Evolutionary conservation across 2,329 filamentous ascomycete genomes (phyloP), one percentile per base, ranked within the genome.

Genomic region (Beauveria asiatica): DNA sequence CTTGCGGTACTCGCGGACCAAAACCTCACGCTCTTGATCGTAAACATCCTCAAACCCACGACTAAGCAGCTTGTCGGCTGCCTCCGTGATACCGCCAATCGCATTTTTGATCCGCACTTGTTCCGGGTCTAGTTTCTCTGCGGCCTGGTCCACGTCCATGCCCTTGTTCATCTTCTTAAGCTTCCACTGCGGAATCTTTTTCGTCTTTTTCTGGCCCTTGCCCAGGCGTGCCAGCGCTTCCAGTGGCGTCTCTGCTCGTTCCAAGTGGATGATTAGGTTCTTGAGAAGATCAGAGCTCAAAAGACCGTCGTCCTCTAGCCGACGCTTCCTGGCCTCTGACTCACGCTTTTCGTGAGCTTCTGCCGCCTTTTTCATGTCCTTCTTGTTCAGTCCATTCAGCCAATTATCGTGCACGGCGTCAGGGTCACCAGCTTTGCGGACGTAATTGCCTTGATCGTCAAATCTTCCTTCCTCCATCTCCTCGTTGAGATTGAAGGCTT

Each of bases 381-480:
- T 96, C 72, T 96, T 97, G 65, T 88, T 94, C 21, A 97, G 78
- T 0, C 94, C 94, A 49, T 96, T 89, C 21, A 99, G 76, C 94
- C 94, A 99, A 37, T 83, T 83, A 75, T 99, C 94, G 72, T 99
- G 92, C 25, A 89, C 84, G 0, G 92, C 90, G 66, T 97, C 92
- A 0, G 91, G 90, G 67, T 99, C 94, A 9, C 77, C 83, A 0
- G 92, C 92, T 73, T 95, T 95, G 60, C 94, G 85, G 49, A 99
- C 85, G 71, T 86, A 99, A 72, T 97, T 99, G 10, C 93, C 93
- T 1, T 86, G 78, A 66, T 94, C 89, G 70, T 99, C 94, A 68
- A 97, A 99, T 11, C 86, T 83, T 1, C 94, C 94, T 66, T 97
- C 93, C 69, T 97, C 92, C 72, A 95, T 87, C 73, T 99, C 94